Evolutionary conservation across 148 eudicot species (phyloP).

Genomic region (Simmondsia chinensis): DNA sequence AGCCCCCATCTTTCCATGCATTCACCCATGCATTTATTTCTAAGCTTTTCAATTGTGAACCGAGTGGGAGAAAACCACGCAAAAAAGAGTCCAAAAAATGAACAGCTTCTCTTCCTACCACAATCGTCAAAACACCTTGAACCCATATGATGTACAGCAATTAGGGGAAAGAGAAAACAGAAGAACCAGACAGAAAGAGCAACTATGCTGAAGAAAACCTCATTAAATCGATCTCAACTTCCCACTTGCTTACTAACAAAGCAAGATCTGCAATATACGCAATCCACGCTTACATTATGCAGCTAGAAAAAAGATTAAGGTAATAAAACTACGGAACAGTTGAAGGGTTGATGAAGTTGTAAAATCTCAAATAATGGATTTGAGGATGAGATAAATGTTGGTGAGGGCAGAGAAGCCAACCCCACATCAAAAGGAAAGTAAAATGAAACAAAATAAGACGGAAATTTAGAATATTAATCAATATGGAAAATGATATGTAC

Average conservation of each 20-base stretch:
- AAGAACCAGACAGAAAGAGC: neutral
- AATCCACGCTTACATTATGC: conserved; percentile 9
- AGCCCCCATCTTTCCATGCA: too few species aligned
- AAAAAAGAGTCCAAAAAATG: conserved; percentile 23
- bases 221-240: conserved; percentile 10
- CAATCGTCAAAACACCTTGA: conserved; percentile 34
- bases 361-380: conserved; percentile 10
- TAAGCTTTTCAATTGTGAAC: conserved; percentile 39
- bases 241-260: conserved; percentile 32
- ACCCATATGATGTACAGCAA: conserved; percentile 21
- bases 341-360: conserved; percentile 5
- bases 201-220: conserved; percentile 9
- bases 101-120: conserved; percentile 28
- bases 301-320: conserved; percentile 2
- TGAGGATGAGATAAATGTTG: too few species aligned
- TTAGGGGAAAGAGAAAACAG: conserved; percentile 10
- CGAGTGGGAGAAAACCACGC: conserved; percentile 33
- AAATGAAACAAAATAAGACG: neutral
- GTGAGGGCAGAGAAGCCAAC: too few species aligned
- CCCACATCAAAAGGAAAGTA: neutral
- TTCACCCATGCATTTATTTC: conserved; percentile 42
- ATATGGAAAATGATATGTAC: too few species aligned
- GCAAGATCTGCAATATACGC: conserved; percentile 61
- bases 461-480: too few species aligned
- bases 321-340: conserved; percentile 1